Evolutionary conservation across 805 yeast species (phyloP), one percentile per base, ranked within the genome.

Genomic region (Vanderwaltozyma verrucispora): DNA sequence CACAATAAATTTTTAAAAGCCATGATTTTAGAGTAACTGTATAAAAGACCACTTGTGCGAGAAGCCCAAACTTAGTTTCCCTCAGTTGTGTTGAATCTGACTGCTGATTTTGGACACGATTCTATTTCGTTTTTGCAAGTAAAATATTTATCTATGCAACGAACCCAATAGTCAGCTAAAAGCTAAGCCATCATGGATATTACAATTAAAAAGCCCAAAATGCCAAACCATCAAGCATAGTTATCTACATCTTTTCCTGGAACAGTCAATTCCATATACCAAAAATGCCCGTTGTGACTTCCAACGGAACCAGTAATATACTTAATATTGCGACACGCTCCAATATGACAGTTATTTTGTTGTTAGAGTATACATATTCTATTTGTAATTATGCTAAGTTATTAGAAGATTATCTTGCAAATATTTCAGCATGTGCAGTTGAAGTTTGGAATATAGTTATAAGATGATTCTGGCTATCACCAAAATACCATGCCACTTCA

Each of bases 381-480:
- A 89, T 95, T 62, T 88, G 96, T 48, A 89, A 67, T 54, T 86
- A 95, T 0, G 96, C 96, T 58, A 89, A 67, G 59, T 88, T 89
- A 54, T 88, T 89, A 17, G 95, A 72, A 58, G 89, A 96, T 2
- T 94, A 80, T 48, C 96, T 72, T 33, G 94, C 77, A 56, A 89
- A 81, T 50, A 89, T 88, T 71, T 88, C 88, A 57, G 89, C 97
- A 55, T 85, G 88, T 3, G 94, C 83, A 30, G 80, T 61, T 54
- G 89, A 69, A 53, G 86, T 87, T 63, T 86, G 95, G 60, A 77
- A 82, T 96, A 89, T 88, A 15, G 97, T 89, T 40, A 88, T 77
- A 51, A 89, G 81, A 72, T 88, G 97, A 69, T 88, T 96, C 63
- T 87, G 96, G 54, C 88, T 88, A 74, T 88, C 97, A 39, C 96